Percentiles rank a stretch among this genome's conserved stretches.
Evolutionary conservation across 2,329 filamentous ascomycete genomes (phyloP).

Genomic region (Stemphylium vesicarium): DNA sequence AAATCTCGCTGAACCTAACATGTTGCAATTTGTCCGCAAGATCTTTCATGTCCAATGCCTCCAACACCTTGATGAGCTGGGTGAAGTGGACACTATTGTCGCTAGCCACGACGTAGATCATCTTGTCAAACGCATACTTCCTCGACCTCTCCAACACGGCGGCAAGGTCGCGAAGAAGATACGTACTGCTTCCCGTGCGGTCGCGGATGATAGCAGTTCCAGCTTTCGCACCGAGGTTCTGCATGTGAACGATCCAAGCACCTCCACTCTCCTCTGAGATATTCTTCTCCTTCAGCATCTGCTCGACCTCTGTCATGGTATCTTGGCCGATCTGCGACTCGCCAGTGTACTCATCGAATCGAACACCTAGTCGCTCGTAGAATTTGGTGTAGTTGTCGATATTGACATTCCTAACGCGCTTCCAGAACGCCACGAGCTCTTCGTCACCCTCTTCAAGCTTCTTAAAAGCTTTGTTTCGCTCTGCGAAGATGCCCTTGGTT

Average conservation of each 20-base stretch:
- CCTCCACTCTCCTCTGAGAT: constrained; percentile 75
- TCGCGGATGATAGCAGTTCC: constrained; percentile 75
- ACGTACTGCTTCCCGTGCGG: constrained; percentile 76
- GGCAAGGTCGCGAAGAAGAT: constrained; percentile 79
- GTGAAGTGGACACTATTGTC: constrained; percentile 75
- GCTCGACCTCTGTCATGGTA: constrained; percentile 69
- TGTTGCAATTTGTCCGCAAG: constrained; percentile 73
- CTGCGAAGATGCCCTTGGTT: constrained; percentile 38
- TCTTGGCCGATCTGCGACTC: constrained; percentile 74
- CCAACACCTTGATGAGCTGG: constrained; percentile 78
- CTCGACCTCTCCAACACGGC: constrained; percentile 71
- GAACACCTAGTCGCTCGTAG: constrained; percentile 73
- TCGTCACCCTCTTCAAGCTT: constrained; percentile 72
- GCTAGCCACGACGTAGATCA: constrained; percentile 79
- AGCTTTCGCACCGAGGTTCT: constrained; percentile 72
- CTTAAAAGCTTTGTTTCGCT: constrained; percentile 65
- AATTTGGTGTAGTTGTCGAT: constrained; percentile 71
- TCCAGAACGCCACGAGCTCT: constrained; percentile 67
- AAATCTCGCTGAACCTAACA: constrained; percentile 76
- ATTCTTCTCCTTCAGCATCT: constrained; percentile 67
- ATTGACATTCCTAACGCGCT: constrained; percentile 69
- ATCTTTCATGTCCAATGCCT: constrained; percentile 72
- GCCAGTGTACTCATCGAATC: constrained; percentile 74
- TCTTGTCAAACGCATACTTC: constrained; percentile 71
- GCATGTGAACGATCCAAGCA: constrained; percentile 74